Base-by-base conservation (phyloP, 2,329 filamentous ascomycete genomes). In the Trichoderma sp. region DNA sequence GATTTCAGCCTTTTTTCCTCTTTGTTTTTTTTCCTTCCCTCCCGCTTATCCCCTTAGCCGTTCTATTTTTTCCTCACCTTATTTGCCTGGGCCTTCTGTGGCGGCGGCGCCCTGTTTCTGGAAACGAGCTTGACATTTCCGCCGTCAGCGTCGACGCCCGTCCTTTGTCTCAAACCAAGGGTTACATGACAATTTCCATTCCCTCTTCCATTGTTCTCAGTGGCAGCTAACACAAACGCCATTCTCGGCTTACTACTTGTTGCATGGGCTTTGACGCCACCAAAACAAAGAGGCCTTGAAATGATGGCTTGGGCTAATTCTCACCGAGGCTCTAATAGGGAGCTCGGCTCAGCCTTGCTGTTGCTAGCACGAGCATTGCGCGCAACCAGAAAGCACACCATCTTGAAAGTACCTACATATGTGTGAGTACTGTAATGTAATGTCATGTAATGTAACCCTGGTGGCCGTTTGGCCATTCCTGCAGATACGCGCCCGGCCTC, bases 141-240 rank as follows among this genome's bases (percentile, higher is more conserved):
- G 28, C 64, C 21, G 64, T 71, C 70, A 71, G 70, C 70, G 36
- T 60, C 53, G 34, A 53, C 70, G 70, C 70, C 70, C 70, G 70
- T 71, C 57, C 34, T 39, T 18, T 39, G 51, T 43, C 51, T 60
- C 34, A 60, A 30, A 28, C 12, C 53, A 43, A 60, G 65, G 53
- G 43, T 60, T 60, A 57, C 47, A 24, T 53, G 32, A 32, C 64
- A 53, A 26, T 51, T 51, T 51, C 64, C 64, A 32, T 56, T 56
- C 21, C 51, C 30, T 36, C 21, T 9, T 15, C 9, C 15, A 36
- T 65, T 47, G 11, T 30, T 32, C 26, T 36, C 21, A 24, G 21
- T 66, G 47, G n/a, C 32, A 56, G 51, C 63, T 18, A 36, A 34
- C 47, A 57, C 30, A 51, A 51, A 43, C 51, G 24, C 65, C 53